Conservation (phyloP, 1,284 basidiomycete genomes). For the Lentinula novae-zelandiae region DNA sequence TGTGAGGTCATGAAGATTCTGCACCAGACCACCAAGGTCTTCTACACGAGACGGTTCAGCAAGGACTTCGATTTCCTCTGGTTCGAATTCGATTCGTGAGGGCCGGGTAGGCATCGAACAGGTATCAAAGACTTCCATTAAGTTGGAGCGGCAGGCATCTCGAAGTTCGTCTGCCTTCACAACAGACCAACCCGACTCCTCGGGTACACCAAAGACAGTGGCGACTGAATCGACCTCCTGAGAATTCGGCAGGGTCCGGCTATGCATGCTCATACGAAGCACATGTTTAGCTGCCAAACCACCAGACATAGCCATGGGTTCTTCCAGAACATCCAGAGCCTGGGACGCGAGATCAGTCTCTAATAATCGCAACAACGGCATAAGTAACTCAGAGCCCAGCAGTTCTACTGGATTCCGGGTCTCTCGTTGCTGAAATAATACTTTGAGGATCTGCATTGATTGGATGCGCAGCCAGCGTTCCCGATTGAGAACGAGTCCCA, state of each 20-base stretch:
- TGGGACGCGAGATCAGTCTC: conserved; percentile 82
- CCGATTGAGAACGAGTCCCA: conserved; percentile 84
- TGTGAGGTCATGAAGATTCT: conserved; percentile 82
- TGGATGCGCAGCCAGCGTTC: conserved; percentile 82
- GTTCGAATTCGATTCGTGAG: conserved; percentile 69
- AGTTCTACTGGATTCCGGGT: conserved; percentile 71
- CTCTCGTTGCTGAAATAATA: conserved; percentile 84
- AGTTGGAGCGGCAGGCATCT: conserved; percentile 67
- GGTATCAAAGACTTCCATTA: conserved; percentile 82
- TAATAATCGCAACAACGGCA: conserved; percentile 85
- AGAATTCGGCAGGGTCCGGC: conserved; percentile 35
- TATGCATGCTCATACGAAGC: conserved; percentile 82
- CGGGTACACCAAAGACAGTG: conserved; percentile 78
- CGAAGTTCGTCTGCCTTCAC: conserved; percentile 61
- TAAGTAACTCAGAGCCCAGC: conserved; percentile 82
- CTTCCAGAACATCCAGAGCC: conserved; percentile 89
- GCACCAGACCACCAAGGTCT: conserved; percentile 82
- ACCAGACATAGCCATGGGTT: conserved; percentile 76
- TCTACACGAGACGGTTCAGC: conserved; percentile 41
- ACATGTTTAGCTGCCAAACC: conserved; percentile 80
- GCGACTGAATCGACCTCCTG: conserved; percentile 50
- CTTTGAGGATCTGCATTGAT: conserved; percentile 85
- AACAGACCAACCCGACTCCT: conserved; percentile 84
- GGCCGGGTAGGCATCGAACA: conserved; percentile 72
- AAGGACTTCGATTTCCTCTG: conserved; percentile 41